Base-by-base conservation (phyloP, 2,329 filamentous ascomycete species). In the Mariannaea elegans region DNA sequence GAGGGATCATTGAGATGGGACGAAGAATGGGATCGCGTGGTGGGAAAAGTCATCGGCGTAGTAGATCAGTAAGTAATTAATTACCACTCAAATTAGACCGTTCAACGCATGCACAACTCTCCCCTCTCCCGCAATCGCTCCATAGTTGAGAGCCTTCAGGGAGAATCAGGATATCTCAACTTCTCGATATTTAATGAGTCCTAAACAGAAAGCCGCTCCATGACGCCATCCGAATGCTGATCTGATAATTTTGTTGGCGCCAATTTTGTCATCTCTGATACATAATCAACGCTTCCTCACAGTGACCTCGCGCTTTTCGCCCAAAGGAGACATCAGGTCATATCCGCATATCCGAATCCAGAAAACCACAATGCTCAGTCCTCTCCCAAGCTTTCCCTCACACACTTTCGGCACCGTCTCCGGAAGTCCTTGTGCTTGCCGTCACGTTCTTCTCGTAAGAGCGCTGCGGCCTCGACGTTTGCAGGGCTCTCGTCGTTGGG, bases 401-500 rank as follows among this genome's bases (percentile, higher is more conserved):
- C 93, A 71, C 91, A 93, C 73, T 86, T 87, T 71, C 93, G 82
- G 60, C 93, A 94, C 62, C 86, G 82, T 77, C 85, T 90, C 77
- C 92, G 87, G 73, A 97, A 99, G 49, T 94, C 92, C 72, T 82
- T 87, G 60, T 80, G 78, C 46, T 78, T 78, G 13, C 84, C 84
- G 63, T 84, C 83, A 58, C 80, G 78, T 72, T 97, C 92, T 71
- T 95, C 92, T 51, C 95, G 86, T 85, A 95, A 90, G 80, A 97
- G 78, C 61, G 91, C 86, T 10, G 94, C 95, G 3, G 95, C 95
- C 80, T 98, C 94, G 24, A 97, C 88, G 74, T 99, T 98, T 48
- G 95, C 95, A 0, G 95, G 93, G 69, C 90, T 94, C 82, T 98
- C 95, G 72, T 97, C 93, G 75, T 99, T 99, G 47, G 95, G 95